Evolutionary conservation across 805 yeast genomes (phyloP).

Genomic region (Ogataea paraovalis): DNA sequence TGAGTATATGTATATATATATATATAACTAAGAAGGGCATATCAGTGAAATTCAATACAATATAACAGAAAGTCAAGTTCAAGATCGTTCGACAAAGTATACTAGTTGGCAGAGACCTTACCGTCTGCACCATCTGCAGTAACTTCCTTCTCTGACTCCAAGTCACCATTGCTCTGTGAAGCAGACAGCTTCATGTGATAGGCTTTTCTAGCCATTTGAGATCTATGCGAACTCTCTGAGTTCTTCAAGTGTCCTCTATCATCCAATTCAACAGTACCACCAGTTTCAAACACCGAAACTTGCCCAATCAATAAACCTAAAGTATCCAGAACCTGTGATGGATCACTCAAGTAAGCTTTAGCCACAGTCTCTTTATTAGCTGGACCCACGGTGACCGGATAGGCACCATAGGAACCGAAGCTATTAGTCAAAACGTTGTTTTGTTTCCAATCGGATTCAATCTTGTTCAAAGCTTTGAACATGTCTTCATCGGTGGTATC

Average conservation of each 20-base stretch:
- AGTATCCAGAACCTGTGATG: slow-evolving; percentile 79
- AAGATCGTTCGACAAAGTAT: too few species aligned
- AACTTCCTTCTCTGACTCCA: not conserved
- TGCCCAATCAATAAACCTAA: slow-evolving; percentile 76
- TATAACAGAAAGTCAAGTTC: too few species aligned
- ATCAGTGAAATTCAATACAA: too few species aligned
- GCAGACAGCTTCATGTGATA: slow-evolving; percentile 20
- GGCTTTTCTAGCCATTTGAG: slow-evolving; percentile 36
- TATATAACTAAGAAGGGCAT: too few species aligned
- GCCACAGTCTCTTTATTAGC: slow-evolving; percentile 85
- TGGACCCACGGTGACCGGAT: slow-evolving; percentile 90
- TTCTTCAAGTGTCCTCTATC: slow-evolving; percentile 67
- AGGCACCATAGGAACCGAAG: slow-evolving; percentile 59
- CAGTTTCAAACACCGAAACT: slow-evolving; percentile 72
- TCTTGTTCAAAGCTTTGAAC: slow-evolving; percentile 72
- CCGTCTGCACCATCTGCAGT: too few species aligned
- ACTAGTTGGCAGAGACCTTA: too few species aligned
- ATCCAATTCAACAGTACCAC: slow-evolving; percentile 71
- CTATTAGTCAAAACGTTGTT: slow-evolving; percentile 39
- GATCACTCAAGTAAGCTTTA: slow-evolving; percentile 79
- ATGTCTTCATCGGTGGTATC: slow-evolving; percentile 97
- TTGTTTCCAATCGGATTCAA: slow-evolving; percentile 52
- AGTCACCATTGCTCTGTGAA: not conserved
- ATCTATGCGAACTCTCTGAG: slow-evolving; percentile 41
- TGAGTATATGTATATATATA: not conserved